Evolutionary conservation across 192 early-diverging fungal genomes (phyloP), one percentile per base, ranked within the genome.

Genomic region (Phycomyces blakesleeanus): DNA sequence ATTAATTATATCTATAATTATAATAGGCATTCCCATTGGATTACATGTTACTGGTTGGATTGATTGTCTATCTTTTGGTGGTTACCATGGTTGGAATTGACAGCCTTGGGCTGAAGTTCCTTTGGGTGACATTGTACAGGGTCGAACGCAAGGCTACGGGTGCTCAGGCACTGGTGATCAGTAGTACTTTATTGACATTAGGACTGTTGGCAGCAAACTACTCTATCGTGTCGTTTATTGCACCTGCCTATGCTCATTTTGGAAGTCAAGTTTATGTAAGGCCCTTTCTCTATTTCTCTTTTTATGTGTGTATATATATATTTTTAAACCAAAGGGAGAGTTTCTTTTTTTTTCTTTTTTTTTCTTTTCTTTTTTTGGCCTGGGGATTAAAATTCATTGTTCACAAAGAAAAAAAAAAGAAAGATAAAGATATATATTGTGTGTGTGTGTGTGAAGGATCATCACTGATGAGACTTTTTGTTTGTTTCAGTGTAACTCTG

Each of bases 221-320:
- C 40, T 73, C 77, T 8, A 41, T 85, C 51, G 77, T 77, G 37
- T 78, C 75, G 59, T 71, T 81, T 14, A 76, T 85, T 25, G 78
- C 79, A 20, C 83, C 83, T 15, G 76, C 75, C 7, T 85, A 85
- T 65, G 57, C 81, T 25, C 77, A 79, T 65, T 85, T 80, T 74
- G 83, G 83, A 34, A 78, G 72, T 34, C 83, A 85, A 57, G 61
- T 70, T 58, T 85, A 79, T 51, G 81, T 82, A 70, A 76, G 81
- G 73, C n/a, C 37, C 29, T 34, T 34, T n/a, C n/a, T n/a, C 34
- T n/a, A n/a, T n/a, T n/a, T n/a, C n/a, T n/a, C n/a, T n/a, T n/a
- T n/a, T n/a, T n/a, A n/a, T n/a, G n/a, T n/a, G n/a, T n/a, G n/a
- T n/a, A n/a, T n/a, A n/a, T n/a, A n/a, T n/a, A n/a, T n/a, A n/a